phyloP scores from a whole-genome alignment of 148 eudicot genomes.

The Arbutus unedo region DNA sequence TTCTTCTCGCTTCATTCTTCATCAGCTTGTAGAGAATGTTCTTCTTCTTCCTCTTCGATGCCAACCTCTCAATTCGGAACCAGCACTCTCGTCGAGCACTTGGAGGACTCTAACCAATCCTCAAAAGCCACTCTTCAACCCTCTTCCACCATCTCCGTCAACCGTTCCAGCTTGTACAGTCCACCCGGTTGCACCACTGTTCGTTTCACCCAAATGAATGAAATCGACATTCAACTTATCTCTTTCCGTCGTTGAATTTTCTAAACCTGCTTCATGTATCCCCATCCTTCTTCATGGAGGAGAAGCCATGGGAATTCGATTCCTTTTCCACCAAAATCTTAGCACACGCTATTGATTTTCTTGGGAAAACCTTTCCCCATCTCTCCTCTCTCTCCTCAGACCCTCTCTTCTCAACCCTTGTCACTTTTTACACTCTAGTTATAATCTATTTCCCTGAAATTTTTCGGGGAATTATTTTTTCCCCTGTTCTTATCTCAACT shows the following conservation, averaged over 20 bases:
- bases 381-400: slow-evolving; percentile 22
- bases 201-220: background rate
- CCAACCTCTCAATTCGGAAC: slow-evolving; percentile 24
- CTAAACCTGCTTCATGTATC: background rate
- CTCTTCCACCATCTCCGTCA: slow-evolving; percentile 60
- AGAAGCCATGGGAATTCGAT: slow-evolving; percentile 12
- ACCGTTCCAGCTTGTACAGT: slow-evolving; percentile 66
- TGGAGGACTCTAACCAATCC: slow-evolving; percentile 27
- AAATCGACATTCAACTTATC: background rate
- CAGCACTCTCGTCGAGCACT: slow-evolving; percentile 46
- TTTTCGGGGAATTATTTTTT: slow-evolving; percentile 32
- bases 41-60: slow-evolving; percentile 14
- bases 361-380: background rate
- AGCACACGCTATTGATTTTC: background rate
- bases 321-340: slow-evolving; percentile 9
- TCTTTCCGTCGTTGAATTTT: background rate
- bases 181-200: slow-evolving; percentile 49
- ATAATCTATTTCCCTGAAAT: slow-evolving; percentile 51
- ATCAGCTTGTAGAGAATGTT: slow-evolving; percentile 22
- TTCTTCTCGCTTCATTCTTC: slow-evolving; percentile 16
- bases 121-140: slow-evolving; percentile 18
- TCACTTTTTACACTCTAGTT: slow-evolving; percentile 47
- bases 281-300: background rate
- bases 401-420: slow-evolving; percentile 47
- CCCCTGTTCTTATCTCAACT: slow-evolving; percentile 54